Percentiles rank a stretch among this genome's conserved stretches.
These are phyloP conservation scores for Apophysomyces variabilis DNA, from an alignment of 371 early-diverging fungal species.

Conservation along the genomic window DNA sequence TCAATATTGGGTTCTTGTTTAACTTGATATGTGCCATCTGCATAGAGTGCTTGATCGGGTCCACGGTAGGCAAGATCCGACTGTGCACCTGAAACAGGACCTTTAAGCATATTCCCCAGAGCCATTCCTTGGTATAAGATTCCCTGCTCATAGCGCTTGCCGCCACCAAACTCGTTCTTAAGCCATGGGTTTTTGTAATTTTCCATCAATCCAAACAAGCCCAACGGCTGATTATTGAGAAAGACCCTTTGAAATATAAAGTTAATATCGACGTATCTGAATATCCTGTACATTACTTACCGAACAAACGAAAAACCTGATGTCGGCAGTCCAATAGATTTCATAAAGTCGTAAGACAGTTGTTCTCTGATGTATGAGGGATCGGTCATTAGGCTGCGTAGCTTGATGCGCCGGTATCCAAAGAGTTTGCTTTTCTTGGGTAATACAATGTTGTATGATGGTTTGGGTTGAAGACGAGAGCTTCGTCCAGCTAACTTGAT, in stretches of 20 bases:
- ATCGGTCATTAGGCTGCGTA: slow-evolving; percentile 39
- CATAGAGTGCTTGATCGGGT: slow-evolving; percentile 28
- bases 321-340: slow-evolving; percentile 32
- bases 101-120: neutral
- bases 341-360: slow-evolving; percentile 29
- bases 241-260: slow-evolving; percentile 21
- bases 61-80: slow-evolving; percentile 33
- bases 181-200: slow-evolving; percentile 41
- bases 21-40: slow-evolving; percentile 33
- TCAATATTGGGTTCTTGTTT: slow-evolving; percentile 28
- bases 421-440: slow-evolving; percentile 25
- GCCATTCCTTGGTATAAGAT: slow-evolving; percentile 34
- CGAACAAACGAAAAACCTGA: slow-evolving; percentile 31
- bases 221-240: slow-evolving; percentile 40
- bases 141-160: slow-evolving; percentile 36
- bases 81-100: neutral
- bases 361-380: slow-evolving; percentile 48
- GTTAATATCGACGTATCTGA: neutral
- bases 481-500: slow-evolving; percentile 40
- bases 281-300: neutral
- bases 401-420: slow-evolving; percentile 35
- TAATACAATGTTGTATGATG: slow-evolving; percentile 40
- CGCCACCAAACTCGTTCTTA: slow-evolving; percentile 37
- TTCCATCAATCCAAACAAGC: slow-evolving; percentile 45
- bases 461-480: slow-evolving; percentile 31